Conservation (phyloP, 352 stramenopile species). For the Pythium guiyangense region DNA sequence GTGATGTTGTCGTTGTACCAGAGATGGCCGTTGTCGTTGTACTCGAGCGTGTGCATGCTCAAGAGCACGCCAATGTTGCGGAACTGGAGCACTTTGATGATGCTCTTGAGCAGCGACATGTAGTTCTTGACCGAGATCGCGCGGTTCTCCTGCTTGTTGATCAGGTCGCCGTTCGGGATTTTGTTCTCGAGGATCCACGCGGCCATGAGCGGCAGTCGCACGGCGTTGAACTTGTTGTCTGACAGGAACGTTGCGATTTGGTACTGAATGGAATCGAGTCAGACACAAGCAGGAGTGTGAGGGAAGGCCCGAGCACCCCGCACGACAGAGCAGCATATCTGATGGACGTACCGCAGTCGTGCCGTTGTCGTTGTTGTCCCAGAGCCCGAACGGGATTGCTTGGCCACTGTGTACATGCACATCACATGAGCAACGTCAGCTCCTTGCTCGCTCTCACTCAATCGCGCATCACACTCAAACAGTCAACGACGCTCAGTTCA, state of each 20-base stretch:
- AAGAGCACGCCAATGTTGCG: constrained; percentile 54
- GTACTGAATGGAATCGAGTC: constrained; percentile 23
- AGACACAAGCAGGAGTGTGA: background rate
- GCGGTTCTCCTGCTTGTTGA: constrained; percentile 56
- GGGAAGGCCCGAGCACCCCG: background rate
- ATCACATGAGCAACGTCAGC: background rate
- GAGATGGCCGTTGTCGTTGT: constrained; percentile 18
- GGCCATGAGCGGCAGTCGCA: constrained; percentile 64
- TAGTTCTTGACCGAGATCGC: constrained; percentile 52
- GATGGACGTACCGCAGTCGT: constrained; percentile 42
- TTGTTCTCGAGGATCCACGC: constrained; percentile 57
- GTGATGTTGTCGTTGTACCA: constrained; percentile 40
- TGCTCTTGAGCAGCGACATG: constrained; percentile 41
- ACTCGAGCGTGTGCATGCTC: constrained; percentile 64
- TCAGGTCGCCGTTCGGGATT: constrained; percentile 33
- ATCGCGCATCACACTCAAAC: background rate
- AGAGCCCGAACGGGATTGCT: constrained; percentile 61
- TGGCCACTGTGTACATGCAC: constrained; percentile 20
- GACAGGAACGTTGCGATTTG: constrained; percentile 66
- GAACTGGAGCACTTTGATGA: constrained; percentile 49
- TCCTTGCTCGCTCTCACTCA: too few species aligned
- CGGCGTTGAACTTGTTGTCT: constrained; percentile 74
- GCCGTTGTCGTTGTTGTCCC: constrained; percentile 64
- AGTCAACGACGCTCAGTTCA: background rate
- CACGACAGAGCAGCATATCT: background rate